These are phyloP conservation scores for Cyclotella baltica DNA, from an alignment of 108 stramenopile genomes.

Conservation along the genomic window DNA sequence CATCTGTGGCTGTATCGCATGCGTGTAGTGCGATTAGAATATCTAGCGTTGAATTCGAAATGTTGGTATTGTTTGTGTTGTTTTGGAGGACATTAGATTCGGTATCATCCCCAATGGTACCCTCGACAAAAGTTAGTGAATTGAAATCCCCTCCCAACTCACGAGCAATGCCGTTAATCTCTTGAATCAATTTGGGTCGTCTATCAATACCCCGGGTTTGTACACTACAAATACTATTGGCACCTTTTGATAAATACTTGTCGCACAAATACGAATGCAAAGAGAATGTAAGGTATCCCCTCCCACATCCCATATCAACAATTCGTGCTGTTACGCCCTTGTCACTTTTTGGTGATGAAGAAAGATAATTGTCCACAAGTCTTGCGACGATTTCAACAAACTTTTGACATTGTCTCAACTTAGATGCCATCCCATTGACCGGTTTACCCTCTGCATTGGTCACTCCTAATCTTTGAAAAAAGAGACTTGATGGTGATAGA, in stretches of 20 bases:
- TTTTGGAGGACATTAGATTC: slow-evolving; percentile 22
- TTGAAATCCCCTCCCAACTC: slow-evolving; percentile 68
- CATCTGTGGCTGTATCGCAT: slow-evolving; percentile 92
- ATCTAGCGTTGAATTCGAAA: slow-evolving; percentile 35
- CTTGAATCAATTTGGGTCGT: slow-evolving; percentile 74
- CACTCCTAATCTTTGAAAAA: slow-evolving; percentile 73
- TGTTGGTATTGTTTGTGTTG: not conserved
- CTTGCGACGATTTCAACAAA: slow-evolving; percentile 84
- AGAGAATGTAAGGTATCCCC: slow-evolving; percentile 87
- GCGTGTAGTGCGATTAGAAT: slow-evolving; percentile 90
- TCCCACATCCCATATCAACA: slow-evolving; percentile 83
- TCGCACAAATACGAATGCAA: slow-evolving; percentile 71
- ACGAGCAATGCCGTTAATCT: slow-evolving; percentile 75
- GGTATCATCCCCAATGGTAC: slow-evolving; percentile 69
- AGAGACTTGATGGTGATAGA: slow-evolving; percentile 53
- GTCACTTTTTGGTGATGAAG: not conserved
- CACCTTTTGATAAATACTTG: slow-evolving; percentile 26
- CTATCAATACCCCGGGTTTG: slow-evolving; percentile 77
- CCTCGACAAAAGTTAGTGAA: slow-evolving; percentile 62
- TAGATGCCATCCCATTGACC: slow-evolving; percentile 66
- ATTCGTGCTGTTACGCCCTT: slow-evolving; percentile 38
- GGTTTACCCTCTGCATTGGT: slow-evolving; percentile 71
- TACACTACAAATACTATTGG: slow-evolving; percentile 21
- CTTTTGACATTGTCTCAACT: slow-evolving; percentile 81
- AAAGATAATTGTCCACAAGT: slow-evolving; percentile 39